phyloP scores from a whole-genome alignment of 2,329 filamentous ascomycete genomes.

The Fusarium protoensiforme region DNA sequence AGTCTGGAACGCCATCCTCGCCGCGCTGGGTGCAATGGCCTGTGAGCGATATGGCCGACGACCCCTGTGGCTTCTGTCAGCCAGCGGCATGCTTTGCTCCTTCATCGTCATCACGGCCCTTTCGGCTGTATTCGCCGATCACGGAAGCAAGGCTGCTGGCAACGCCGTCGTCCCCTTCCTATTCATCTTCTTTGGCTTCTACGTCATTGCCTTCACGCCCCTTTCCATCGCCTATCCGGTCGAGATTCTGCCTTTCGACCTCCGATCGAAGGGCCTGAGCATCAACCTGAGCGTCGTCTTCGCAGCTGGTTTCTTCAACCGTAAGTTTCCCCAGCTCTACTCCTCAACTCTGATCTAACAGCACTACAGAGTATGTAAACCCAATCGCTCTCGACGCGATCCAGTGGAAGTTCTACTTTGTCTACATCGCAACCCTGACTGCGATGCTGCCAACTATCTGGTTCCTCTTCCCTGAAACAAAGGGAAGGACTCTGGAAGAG shows the following conservation, averaged over 20 bases:
- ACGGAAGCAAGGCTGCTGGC: constrained; percentile 2
- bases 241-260: constrained; percentile 21
- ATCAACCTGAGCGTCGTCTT: constrained; percentile 20
- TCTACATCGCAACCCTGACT: constrained; percentile 19
- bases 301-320: constrained; percentile 17
- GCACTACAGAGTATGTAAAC: constrained; percentile 18
- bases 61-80: constrained; percentile 6
- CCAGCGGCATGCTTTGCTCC: constrained; percentile 15
- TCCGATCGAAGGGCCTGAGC: constrained; percentile 24
- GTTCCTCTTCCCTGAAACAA: constrained; percentile 29
- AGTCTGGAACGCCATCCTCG: constrained; percentile 18
- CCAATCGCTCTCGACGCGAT: constrained; percentile 26
- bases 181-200: constrained; percentile 29
- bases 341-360: neutral
- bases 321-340: neutral
- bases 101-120: constrained; percentile 21
- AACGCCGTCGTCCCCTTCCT: constrained; percentile 17
- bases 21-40: constrained; percentile 12
- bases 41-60: constrained; percentile 22
- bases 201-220: constrained; percentile 24
- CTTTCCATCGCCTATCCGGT: constrained; percentile 17
- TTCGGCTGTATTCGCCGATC: constrained; percentile 11
- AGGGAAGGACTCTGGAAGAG: constrained; percentile 26
- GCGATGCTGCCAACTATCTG: constrained; percentile 9
- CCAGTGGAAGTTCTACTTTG: constrained; percentile 25